These are phyloP conservation scores for Lanmaoa rubissima DNA, from an alignment of 768 basidiomycete genomes.

Conservation along the genomic window DNA sequence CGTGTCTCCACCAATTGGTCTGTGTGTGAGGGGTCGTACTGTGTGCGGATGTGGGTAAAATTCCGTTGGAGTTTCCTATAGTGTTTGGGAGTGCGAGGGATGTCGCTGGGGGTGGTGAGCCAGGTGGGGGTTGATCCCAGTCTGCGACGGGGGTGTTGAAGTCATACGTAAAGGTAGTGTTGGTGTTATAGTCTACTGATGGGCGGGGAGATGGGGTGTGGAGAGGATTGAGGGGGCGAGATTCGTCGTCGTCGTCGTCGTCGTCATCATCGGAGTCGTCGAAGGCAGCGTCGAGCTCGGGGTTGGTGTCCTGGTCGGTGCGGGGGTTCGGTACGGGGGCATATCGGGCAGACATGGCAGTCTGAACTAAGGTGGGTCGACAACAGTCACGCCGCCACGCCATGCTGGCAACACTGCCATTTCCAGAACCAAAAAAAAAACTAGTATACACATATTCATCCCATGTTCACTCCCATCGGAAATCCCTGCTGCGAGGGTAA, in stretches of 20 bases:
- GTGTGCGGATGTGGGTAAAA: conserved; percentile 50
- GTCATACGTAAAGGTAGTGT: conserved; percentile 55
- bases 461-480: conserved; percentile 17
- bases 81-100: conserved; percentile 65
- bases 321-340: conserved; percentile 62
- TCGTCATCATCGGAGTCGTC: conserved; percentile 73
- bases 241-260: conserved; percentile 44
- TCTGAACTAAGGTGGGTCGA: not conserved
- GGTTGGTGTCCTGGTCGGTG: conserved; percentile 44
- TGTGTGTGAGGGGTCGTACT: conserved; percentile 23
- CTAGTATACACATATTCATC: not conserved
- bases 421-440: not conserved
- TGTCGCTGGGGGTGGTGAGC: conserved; percentile 70
- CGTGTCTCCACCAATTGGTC: conserved; percentile 55
- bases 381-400: not conserved
- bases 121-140: conserved; percentile 81
- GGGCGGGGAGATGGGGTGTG: conserved; percentile 28
- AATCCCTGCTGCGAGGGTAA: conserved; percentile 24
- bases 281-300: conserved; percentile 87
- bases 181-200: conserved; percentile 6
- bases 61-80: conserved; percentile 73
- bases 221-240: conserved; percentile 50
- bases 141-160: conserved; percentile 68
- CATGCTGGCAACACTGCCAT: conserved; percentile 8
- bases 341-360: conserved; percentile 57